Conservation (phyloP, 78 protist species). For the Goniomonas avonlea region DNA sequence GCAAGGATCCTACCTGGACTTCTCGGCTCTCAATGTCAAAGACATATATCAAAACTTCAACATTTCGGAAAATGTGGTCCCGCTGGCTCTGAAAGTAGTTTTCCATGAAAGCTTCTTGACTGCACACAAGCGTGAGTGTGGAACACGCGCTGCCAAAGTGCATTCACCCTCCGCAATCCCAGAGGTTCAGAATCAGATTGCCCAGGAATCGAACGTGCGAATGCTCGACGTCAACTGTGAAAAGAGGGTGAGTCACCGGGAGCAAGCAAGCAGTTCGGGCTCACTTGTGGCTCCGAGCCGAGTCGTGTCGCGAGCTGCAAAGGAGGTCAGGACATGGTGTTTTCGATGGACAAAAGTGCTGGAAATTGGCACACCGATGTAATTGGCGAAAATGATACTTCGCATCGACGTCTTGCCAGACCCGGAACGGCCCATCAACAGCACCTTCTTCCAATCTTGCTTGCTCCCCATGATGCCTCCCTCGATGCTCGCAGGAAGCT, state of each 20-base stretch:
- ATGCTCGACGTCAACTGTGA: conserved; percentile 88
- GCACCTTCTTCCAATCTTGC: conserved; percentile 52
- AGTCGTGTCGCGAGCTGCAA: conserved; percentile 80
- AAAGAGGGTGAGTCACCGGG: not conserved
- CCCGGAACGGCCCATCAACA: conserved; percentile 83
- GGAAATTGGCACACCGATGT: conserved; percentile 43
- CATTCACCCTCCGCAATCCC: conserved; percentile 98
- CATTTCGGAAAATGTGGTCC: conserved; percentile 94
- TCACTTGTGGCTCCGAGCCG: conserved; percentile 57
- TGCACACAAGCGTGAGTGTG: too few relatives aligned
- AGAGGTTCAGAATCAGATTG: conserved; percentile 87
- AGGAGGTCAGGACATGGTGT: not conserved
- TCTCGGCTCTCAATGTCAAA: conserved; percentile 81
- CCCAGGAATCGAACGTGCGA: conserved; percentile 92
- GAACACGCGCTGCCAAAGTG: too few relatives aligned
- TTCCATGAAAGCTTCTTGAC: conserved; percentile 90
- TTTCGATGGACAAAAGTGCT: not conserved
- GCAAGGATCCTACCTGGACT: too few relatives aligned
- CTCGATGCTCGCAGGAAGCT: too few relatives aligned
- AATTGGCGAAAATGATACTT: conserved; percentile 90
- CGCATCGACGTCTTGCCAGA: conserved; percentile 97
- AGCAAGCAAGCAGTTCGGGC: not conserved
- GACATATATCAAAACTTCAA: conserved; percentile 86
- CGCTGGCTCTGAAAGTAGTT: conserved; percentile 81
- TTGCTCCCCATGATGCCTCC: too few relatives aligned